Evolutionary conservation across 2,329 filamentous ascomycete species (phyloP).

Genomic region (Emmonsiellopsis sp.): DNA sequence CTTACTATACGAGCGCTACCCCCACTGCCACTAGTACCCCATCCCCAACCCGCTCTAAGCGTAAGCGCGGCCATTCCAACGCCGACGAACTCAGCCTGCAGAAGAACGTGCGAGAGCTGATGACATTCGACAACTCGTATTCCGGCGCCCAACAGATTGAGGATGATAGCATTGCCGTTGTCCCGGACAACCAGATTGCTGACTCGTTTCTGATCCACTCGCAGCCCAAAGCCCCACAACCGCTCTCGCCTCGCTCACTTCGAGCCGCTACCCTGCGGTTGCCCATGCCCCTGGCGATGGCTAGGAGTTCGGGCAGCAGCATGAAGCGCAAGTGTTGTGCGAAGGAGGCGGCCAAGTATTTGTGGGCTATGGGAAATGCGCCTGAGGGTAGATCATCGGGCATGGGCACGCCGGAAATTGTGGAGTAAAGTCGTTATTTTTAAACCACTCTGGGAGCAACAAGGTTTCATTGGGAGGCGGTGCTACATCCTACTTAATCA

Average conservation of each 20-base stretch:
- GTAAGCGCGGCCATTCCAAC: conserved; percentile 32
- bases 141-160: conserved; percentile 13
- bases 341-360: conserved; percentile 20
- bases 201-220: conserved; percentile 22
- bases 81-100: conserved; percentile 32
- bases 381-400: background rate
- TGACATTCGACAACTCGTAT: conserved; percentile 16
- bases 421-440: background rate
- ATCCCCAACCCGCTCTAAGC: conserved; percentile 17
- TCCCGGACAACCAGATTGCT: conserved; percentile 24
- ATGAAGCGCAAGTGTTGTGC: conserved; percentile 36
- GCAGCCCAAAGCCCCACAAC: conserved; percentile 13
- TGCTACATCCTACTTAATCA: too few relatives aligned
- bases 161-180: conserved; percentile 13
- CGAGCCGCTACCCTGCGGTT: conserved; percentile 16
- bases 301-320: conserved; percentile 16
- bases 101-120: conserved; percentile 30
- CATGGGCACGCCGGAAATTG: background rate
- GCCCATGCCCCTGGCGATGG: conserved; percentile 23
- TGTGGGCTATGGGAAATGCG: background rate
- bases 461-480: too few relatives aligned
- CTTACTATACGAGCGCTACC: conserved; percentile 1
- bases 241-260: conserved; percentile 9
- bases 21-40: conserved; percentile 5
- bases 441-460: too few relatives aligned